Evolutionary conservation across 2,329 filamentous ascomycete species (phyloP), one percentile per base, ranked within the genome.

Genomic region (Fusarium agapanthi): DNA sequence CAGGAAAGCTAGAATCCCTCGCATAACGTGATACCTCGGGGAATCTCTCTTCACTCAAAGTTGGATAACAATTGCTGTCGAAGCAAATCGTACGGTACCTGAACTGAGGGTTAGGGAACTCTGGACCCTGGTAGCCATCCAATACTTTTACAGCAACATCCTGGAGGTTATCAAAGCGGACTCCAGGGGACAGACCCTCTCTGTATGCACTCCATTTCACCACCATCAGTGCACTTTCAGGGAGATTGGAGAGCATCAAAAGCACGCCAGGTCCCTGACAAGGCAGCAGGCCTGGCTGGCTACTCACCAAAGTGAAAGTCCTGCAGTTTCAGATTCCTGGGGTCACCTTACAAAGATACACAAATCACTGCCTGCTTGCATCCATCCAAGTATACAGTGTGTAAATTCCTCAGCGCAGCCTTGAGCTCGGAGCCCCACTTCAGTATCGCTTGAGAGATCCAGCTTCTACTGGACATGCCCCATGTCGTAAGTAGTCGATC

Each of bases 331-430:
- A 18, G 38, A 44, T 67, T 61, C 35, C 37, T 38, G 60, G 60
- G 65, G 53, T 58, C 20, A 15, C 32, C 41, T 35, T n/a, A n/a
- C 15, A 35, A 35, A 35, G 24, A 47, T 63, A 74, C 56, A 65
- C 62, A 60, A 71, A 50, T 61, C 66, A 61, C 62, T 72, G 44
- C 43, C 62, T 72, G 44, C 43, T 67, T 34, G 38, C 40, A 35
- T 14, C 41, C 34, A 38, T 14, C 41, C 37, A 70, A 44, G 73
- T 77, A 77, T 66, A 77, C 76, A 76, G 76, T 78, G 76, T 63
- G 62, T 16, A 10, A 28, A 28, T 34, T 41, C 38, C 64, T 64
- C 62, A 77, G 76, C 76, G 76, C 76, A 77, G 73, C 66, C 72
- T 72, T 77, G 71, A 78, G 76, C 72, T 77, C 72, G 67, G 67